These are phyloP conservation scores for Aspergillus fumigatus DNA, from an alignment of 2,329 filamentous ascomycete species.

Conservation along the genomic window DNA sequence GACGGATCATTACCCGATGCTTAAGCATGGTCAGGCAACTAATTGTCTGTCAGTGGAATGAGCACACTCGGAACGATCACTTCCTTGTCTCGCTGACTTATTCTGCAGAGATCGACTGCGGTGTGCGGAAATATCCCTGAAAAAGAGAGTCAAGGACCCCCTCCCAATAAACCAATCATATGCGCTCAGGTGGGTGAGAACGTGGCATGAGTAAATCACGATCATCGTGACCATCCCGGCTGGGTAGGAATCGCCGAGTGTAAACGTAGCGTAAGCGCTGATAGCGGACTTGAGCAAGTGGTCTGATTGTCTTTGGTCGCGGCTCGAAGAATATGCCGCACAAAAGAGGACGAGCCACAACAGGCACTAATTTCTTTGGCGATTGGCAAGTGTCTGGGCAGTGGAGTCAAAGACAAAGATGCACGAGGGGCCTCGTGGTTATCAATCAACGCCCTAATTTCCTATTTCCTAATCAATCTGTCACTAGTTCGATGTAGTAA, in stretches of 20 bases:
- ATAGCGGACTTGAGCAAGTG: background rate
- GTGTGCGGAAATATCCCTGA: background rate
- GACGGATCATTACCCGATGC: too few relatives aligned
- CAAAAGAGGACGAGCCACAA: background rate
- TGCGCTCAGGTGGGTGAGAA: background rate
- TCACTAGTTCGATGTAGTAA: background rate
- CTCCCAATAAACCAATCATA: background rate
- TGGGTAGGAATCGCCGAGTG: background rate
- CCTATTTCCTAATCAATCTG: background rate
- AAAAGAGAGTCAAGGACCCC: background rate
- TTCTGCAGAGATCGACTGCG: background rate
- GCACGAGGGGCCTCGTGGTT: constrained; percentile 1
- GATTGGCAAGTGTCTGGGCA: background rate
- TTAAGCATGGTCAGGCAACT: too few relatives aligned
- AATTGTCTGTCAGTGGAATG: background rate
- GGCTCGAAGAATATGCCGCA: background rate
- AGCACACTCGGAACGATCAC: background rate
- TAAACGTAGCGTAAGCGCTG: background rate
- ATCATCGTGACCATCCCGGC: background rate
- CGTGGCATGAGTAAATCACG: background rate
- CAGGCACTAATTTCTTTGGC: background rate
- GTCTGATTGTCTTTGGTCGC: background rate
- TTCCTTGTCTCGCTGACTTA: background rate
- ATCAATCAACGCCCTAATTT: constrained; percentile 1
- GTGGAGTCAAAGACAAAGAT: background rate